Evolutionary conservation across 2,329 filamentous ascomycete genomes (phyloP).

Genomic region (Pestalotiopsis sp.): DNA sequence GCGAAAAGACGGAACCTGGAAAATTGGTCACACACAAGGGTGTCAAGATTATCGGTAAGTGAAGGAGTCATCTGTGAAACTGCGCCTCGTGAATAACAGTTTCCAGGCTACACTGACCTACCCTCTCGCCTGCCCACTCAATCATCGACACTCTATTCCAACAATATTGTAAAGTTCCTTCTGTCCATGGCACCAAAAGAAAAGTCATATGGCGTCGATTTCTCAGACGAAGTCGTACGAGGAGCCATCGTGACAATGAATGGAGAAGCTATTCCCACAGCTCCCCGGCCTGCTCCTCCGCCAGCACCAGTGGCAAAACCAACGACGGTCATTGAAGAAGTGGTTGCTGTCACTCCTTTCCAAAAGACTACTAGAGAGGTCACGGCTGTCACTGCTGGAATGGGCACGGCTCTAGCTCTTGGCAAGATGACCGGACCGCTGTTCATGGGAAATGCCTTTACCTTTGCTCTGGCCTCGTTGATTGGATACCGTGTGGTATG

Average conservation of each 20-base stretch:
- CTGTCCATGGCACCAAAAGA: conserved; percentile 78
- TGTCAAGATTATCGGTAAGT: conserved; percentile 78
- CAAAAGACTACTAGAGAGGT: conserved; percentile 79
- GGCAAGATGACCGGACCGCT: conserved; percentile 80
- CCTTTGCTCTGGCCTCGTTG: conserved; percentile 78
- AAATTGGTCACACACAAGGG: conserved; percentile 71
- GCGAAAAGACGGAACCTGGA: conserved; percentile 76
- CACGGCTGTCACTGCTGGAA: conserved; percentile 70
- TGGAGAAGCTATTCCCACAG: conserved; percentile 73
- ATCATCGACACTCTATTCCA: conserved; percentile 86
- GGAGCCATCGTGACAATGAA: conserved; percentile 81
- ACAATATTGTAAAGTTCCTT: conserved; percentile 89
- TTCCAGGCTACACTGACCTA: conserved; percentile 76
- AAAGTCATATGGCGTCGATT: conserved; percentile 77
- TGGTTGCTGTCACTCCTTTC: conserved; percentile 75
- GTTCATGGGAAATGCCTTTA: conserved; percentile 88
- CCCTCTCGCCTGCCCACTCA: conserved; percentile 86
- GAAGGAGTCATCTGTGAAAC: background rate
- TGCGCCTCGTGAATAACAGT: background rate
- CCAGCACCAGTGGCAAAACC: conserved; percentile 48
- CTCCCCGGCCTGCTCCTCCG: conserved; percentile 65
- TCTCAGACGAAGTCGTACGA: conserved; percentile 82
- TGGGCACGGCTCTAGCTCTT: conserved; percentile 72
- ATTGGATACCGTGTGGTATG: conserved; percentile 89
- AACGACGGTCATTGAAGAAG: conserved; percentile 43